A percentile compares a stretch with the other conserved stretches of the same genome.
phyloP scores from a whole-genome alignment of 495 filamentous ascomycete species.

The Penicillium turbatum region DNA sequence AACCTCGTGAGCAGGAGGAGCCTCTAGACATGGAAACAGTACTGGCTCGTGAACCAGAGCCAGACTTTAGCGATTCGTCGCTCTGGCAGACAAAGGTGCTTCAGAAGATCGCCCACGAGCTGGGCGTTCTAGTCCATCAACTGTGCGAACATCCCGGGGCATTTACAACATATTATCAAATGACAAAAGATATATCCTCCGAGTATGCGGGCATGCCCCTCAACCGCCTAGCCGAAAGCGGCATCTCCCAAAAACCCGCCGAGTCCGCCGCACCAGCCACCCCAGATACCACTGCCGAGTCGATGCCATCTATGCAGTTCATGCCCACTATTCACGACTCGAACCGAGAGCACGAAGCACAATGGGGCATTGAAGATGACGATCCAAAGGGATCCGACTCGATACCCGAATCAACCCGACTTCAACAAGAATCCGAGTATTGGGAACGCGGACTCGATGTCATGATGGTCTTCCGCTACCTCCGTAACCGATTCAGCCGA shows the following conservation, averaged over 20 bases:
- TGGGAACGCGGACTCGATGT: slow-evolving; percentile 88
- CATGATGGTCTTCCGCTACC: slow-evolving; percentile 81
- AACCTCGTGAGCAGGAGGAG: slow-evolving; percentile 3
- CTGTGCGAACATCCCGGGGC: slow-evolving; percentile 76
- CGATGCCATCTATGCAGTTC: slow-evolving; percentile 41
- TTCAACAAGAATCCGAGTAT: slow-evolving; percentile 58
- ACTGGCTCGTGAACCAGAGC: slow-evolving; percentile 32
- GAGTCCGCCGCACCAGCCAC: slow-evolving; percentile 18
- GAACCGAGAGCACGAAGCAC: slow-evolving; percentile 48
- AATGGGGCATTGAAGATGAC: slow-evolving; percentile 68
- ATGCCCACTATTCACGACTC: slow-evolving; percentile 41
- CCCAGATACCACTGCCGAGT: slow-evolving; percentile 22
- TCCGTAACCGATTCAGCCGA: slow-evolving; percentile 66
- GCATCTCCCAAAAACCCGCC: slow-evolving; percentile 7
- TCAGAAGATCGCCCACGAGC: slow-evolving; percentile 77
- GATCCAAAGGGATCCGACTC: slow-evolving; percentile 28
- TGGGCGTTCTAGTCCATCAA: slow-evolving; percentile 77
- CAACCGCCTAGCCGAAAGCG: slow-evolving; percentile 29
- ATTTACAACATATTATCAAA: slow-evolving; percentile 67
- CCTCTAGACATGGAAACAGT: slow-evolving; percentile 30
- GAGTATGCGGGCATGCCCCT: slow-evolving; percentile 54
- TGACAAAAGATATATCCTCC: slow-evolving; percentile 37
- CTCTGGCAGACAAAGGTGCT: slow-evolving; percentile 75
- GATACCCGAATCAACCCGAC: slow-evolving; percentile 29
- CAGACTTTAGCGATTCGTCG: slow-evolving; percentile 40